Base-by-base conservation (phyloP, 228 moss, liverwort and hornwort genomes). In the Sphagnum magellanicum region DNA sequence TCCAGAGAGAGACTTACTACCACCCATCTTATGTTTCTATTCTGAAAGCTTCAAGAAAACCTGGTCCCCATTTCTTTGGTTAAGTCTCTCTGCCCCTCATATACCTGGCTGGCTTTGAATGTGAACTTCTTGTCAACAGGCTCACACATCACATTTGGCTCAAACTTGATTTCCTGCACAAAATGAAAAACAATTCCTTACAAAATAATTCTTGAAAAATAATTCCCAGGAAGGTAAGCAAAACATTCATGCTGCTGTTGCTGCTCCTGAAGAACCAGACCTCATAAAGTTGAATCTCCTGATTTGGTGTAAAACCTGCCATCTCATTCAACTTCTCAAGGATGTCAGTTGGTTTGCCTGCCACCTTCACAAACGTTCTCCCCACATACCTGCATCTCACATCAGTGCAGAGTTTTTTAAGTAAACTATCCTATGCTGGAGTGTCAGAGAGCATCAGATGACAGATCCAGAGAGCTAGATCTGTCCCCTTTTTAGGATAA, bases 91-190 rank as follows among this genome's bases (percentile, higher is more conserved):
- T 32, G 32, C 32, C 32, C 32, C 32, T 32, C 32, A 32, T 69
- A 60, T 74, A 91, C 94, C 84, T 94, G 90, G 71, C 94, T 94
- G 49, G 83, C 88, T 77, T 79, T 84, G 84, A 94, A 94, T 50
- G 91, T 94, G 17, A 84, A 78, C 77, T 88, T 90, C 81, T 94
- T 91, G 65, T 94, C 91, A 69, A 94, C 91, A 16, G 90, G 91
- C 83, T 94, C 94, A 74, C 94, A 94, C 90, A 94, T 91, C 5
- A 94, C 94, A 80, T 86, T 94, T 32, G 94, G 94, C 77, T 94
- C 90, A 67, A 94, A 94, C 79, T 94, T 91, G 67, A 94, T 94
- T 77, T 94, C 94, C 94, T 94, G 88, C 77, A 81, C 63, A 8
- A 4, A 55, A 12, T 8, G 3, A 63, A 9, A 63, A 48, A 55